These are phyloP conservation scores for Meredithiella fracta DNA, from an alignment of 2,329 filamentous ascomycete genomes.

Conservation along the genomic window DNA sequence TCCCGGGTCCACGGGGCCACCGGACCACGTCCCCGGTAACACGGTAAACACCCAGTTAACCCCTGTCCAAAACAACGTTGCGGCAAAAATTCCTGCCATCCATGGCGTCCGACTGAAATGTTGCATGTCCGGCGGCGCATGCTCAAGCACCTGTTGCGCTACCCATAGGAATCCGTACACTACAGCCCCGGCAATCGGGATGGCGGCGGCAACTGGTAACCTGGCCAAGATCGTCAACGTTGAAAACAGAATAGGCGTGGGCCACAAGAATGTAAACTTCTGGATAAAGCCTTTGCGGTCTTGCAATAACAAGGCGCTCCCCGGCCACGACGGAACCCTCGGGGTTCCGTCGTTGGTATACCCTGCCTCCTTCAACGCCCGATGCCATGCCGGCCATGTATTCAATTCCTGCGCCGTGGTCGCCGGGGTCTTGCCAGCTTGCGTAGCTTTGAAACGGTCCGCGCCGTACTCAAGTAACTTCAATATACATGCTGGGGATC, in stretches of 20 bases:
- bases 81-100: constrained; percentile 84
- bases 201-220: constrained; percentile 54
- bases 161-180: constrained; percentile 60
- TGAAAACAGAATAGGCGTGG: constrained; percentile 58
- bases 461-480: constrained; percentile 92
- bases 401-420: constrained; percentile 83
- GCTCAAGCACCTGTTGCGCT: constrained; percentile 61
- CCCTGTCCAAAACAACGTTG: constrained; percentile 64
- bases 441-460: constrained; percentile 79
- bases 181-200: constrained; percentile 53
- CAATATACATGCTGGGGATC: constrained; percentile 72
- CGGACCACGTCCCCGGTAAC: constrained; percentile 33
- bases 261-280: constrained; percentile 80
- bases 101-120: constrained; percentile 85
- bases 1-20: neutral
- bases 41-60: constrained; percentile 60
- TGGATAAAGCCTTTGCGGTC: constrained; percentile 64
- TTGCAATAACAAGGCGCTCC: constrained; percentile 54
- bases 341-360: constrained; percentile 65
- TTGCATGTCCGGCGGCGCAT: constrained; percentile 76
- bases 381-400: constrained; percentile 64
- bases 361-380: constrained; percentile 67
- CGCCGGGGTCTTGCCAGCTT: constrained; percentile 77
- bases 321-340: constrained; percentile 52
- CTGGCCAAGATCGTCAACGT: constrained; percentile 57